phyloP scores from a whole-genome alignment of 140 eudicot genomes.

The Stevia rebaudiana region DNA sequence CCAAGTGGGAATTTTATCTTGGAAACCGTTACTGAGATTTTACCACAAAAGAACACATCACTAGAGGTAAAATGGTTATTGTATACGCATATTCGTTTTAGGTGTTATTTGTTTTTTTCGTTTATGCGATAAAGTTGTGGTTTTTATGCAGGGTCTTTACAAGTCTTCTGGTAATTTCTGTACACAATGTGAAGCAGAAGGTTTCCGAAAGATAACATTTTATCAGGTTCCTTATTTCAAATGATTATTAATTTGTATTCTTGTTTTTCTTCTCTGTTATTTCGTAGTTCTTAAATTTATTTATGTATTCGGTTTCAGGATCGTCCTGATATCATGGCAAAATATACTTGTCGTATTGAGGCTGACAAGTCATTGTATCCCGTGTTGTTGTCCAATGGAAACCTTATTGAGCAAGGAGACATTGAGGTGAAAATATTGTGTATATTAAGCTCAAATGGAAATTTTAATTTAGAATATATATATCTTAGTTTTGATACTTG shows the following conservation, averaged over 20 bases:
- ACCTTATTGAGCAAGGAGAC: constrained; percentile 89
- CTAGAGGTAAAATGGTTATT: constrained; percentile 51
- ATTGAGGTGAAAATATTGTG: constrained; percentile 52
- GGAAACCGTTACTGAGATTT: constrained; percentile 77
- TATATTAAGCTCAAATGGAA: not conserved
- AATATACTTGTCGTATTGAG: constrained; percentile 89
- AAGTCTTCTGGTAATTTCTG: constrained; percentile 93
- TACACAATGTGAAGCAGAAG: constrained; percentile 98
- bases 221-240: constrained; percentile 53
- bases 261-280: not conserved
- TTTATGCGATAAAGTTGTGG: not conserved
- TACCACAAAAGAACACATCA: constrained; percentile 85
- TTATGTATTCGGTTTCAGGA: constrained; percentile 40
- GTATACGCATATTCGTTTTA: not conserved
- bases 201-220: constrained; percentile 93
- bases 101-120: not conserved
- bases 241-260: not conserved
- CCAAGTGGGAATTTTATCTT: constrained; percentile 65
- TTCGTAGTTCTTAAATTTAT: not conserved
- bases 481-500: not conserved
- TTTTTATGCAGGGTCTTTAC: constrained; percentile 76
- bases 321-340: constrained; percentile 98
- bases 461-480: not conserved
- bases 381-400: constrained; percentile 79
- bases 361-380: constrained; percentile 90